These are phyloP conservation scores for Quercus gilva DNA, from an alignment of 306 rosid species.

Conservation along the genomic window DNA sequence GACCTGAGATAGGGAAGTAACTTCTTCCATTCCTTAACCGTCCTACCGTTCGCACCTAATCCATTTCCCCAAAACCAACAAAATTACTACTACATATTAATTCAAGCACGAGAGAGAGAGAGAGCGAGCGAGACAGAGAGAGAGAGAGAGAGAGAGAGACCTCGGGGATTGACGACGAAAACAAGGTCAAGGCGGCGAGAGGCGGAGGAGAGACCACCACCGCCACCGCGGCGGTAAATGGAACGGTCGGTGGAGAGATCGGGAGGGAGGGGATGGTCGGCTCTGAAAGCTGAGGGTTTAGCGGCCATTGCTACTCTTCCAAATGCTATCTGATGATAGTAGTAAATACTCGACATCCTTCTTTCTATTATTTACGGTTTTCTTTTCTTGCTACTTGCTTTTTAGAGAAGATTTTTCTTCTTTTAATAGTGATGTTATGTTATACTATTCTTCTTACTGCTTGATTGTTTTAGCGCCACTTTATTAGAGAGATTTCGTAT, in stretches of 20 bases:
- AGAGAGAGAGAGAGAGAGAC: slow-evolving; percentile 28
- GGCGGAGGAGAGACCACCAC: slow-evolving; percentile 43
- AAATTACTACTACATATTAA: no score
- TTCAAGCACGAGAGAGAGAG: background rate
- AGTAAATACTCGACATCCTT: background rate
- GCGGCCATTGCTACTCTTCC: slow-evolving; percentile 45
- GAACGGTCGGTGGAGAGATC: slow-evolving; percentile 47
- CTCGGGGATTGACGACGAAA: slow-evolving; percentile 88
- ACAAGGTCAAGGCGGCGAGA: slow-evolving; percentile 71
- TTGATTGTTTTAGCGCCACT: no score
- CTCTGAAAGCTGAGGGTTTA: slow-evolving; percentile 46
- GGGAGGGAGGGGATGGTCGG: slow-evolving; percentile 57
- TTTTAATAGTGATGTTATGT: no score
- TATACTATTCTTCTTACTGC: no score
- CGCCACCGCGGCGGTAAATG: background rate
- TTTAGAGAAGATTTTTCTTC: background rate
- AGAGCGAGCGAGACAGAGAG: slow-evolving; percentile 12
- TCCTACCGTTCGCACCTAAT: slow-evolving; percentile 90
- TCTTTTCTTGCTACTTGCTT: background rate
- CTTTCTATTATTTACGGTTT: background rate
- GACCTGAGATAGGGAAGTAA: slow-evolving; percentile 77
- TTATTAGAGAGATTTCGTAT: no score
- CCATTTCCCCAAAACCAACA: slow-evolving; percentile 12
- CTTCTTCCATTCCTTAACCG: slow-evolving; percentile 88
- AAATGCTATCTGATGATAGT: slow-evolving; percentile 47